Base-by-base conservation (phyloP, 1,284 basidiomycete genomes). In the Boletus sp. region DNA sequence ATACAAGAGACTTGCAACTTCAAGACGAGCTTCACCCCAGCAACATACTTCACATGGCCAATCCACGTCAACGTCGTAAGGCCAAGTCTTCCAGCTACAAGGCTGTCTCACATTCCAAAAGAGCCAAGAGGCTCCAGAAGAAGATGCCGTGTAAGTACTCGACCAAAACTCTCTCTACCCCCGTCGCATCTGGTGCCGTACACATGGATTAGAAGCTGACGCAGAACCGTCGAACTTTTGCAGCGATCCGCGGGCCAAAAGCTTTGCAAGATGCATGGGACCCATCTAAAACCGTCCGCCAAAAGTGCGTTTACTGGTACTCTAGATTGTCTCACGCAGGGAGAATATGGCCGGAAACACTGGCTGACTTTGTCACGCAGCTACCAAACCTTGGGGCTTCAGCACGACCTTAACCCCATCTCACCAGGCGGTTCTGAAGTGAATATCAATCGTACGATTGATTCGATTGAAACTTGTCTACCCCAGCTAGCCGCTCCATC, bases 11-110 rank as follows among this genome's bases (percentile, higher is more conserved):
- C n/a, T 22, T 22, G 22, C 22, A 22, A 22, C 22, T 22, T 6
- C n/a, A n/a, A n/a, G 22, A 22, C 22, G 22, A 22, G 22, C 22
- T 4, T 6, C 22, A 22, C 22, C 6, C 22, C 22, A 3, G 22
- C 6, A 22, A 25, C 13, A 26, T 13, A 3, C 16, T 13, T 10
- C 6, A 2, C 17, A 96, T 97, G 94, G 91, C 88, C 46, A 96
- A 95, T 68, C 94, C 94, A 57, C 81, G 93, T 50, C 94, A 96
- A 70, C 77, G 90, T 52, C 78, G 84, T 53, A 94, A 94, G 71
- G 65, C 77, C 43, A 82, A 84, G 29, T 91, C 90, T 40, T 79
- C 81, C 19, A 73, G 80, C 8, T 76, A 91, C 63, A 80, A 72
- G 55, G 72, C 84, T 16, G 77, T 91, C 44, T 82, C 82, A 37